Evolutionary conservation across 306 rosid genomes (phyloP), one percentile per base, ranked within the genome.

Genomic region (Lagenaria siceraria): DNA sequence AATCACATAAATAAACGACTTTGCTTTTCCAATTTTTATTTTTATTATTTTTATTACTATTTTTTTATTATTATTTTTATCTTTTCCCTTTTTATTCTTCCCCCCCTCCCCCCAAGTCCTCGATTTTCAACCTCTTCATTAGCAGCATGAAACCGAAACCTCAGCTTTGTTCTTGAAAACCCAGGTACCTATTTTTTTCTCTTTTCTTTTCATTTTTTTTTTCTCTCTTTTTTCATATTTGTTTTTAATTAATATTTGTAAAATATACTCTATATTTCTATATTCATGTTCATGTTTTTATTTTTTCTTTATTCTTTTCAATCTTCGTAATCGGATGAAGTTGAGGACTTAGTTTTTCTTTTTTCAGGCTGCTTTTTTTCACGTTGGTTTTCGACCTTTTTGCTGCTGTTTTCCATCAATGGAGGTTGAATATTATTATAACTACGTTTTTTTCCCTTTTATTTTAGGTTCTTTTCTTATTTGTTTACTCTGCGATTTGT

Each of bases 311-410:
- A 17, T 42, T 7, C 8, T 21, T 29, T 35, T 65, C 18, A 36
- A 21, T 65, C 49, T 69, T 43, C 35, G 29, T 68, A 70, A 70
- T 70, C 75, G 75, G 75, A 70, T 70, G 55, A 70, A 70, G 36
- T 64, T n/a, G 12, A 29, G 21, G 40, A 61, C 68, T 61, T 1
- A 62, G 22, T 62, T 64, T 33, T 36, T 43, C 9, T 14, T 29
- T 63, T 62, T 7, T 69, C 55, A 69, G 75, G 55, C 12, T 69
- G 75, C 19, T 51, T 14, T 43, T 15, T 70, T 43, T 42, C 53
- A 70, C 75, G 75, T 70, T 33, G 21, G 56, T 10, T 43, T 43
- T 24, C 17, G 21, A 70, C 56, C 11, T 43, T 70, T 70, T 46
- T 35, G 7, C 25, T 35, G 48, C 49, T 35, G 3, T 14, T 43